Percentiles rank a stretch among this genome's conserved stretches.
Evolutionary conservation across 768 basidiomycete species (phyloP).

Genomic region (Termitomyces sp.): DNA sequence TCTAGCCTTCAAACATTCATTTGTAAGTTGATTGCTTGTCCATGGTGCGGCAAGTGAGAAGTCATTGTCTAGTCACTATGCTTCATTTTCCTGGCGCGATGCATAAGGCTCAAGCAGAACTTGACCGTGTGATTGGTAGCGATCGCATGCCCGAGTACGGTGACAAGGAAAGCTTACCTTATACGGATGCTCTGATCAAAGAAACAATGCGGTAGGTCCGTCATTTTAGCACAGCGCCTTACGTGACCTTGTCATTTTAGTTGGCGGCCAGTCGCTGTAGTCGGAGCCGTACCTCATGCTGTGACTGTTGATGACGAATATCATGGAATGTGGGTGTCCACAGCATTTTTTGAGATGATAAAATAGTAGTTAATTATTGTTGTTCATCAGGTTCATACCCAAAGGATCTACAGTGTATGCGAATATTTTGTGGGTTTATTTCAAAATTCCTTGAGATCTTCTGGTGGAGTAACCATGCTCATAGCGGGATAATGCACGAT

Average conservation of each 20-base stretch:
- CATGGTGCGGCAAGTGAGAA: neutral
- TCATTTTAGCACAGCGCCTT: neutral
- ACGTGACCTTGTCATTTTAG: neutral
- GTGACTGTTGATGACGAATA: slow-evolving; percentile 33
- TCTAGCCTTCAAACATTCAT: slow-evolving; percentile 8
- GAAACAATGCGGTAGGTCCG: slow-evolving; percentile 28
- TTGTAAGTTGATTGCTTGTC: neutral
- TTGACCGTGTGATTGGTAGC: slow-evolving; percentile 30
- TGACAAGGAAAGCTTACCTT: slow-evolving; percentile 31
- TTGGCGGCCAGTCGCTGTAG: slow-evolving; percentile 12
- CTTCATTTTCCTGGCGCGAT: slow-evolving; percentile 33
- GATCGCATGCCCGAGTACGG: slow-evolving; percentile 35
- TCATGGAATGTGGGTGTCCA: slow-evolving; percentile 23
- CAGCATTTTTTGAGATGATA: neutral
- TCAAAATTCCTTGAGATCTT: neutral
- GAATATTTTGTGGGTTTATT: slow-evolving; percentile 24
- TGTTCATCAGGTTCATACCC: slow-evolving; percentile 24
- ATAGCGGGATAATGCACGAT: slow-evolving; percentile 28
- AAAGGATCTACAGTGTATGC: slow-evolving; percentile 34
- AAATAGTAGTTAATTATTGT: neutral
- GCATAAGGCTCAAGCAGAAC: slow-evolving; percentile 32
- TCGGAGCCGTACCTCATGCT: slow-evolving; percentile 29
- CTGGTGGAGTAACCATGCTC: neutral
- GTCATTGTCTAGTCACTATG: slow-evolving; percentile 28
- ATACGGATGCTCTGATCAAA: slow-evolving; percentile 31